Evolutionary conservation across 257 asterid species (phyloP), one percentile per base, ranked within the genome.

Genomic region (Gynochthodes officinalis): DNA sequence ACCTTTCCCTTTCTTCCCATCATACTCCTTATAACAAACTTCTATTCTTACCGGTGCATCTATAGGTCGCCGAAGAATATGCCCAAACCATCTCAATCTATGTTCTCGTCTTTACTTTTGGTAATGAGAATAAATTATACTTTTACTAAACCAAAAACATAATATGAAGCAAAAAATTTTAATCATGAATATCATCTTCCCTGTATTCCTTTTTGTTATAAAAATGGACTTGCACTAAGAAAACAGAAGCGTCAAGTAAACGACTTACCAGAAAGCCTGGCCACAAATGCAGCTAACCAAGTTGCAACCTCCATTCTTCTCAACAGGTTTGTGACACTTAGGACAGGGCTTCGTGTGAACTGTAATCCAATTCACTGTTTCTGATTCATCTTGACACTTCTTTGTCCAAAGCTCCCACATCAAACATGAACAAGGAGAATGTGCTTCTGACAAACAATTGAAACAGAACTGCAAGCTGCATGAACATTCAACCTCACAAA

Each of bases 261-360:
- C 72, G 32, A 64, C 84, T 82, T 79, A 92, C 99, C 98, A 95
- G 84, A 92, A 95, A 37, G 96, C 83, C 79, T 95, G 98, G 79
- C 99, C 98, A 68, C 99, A 95, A 65, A 95, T 74, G 88, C 99
- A 95, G 79, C 92, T 78, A 76, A 95, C 97, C 74, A 92, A 79
- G 72, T 95, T 95, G 83, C 99, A 95, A 64, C 99, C 98, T 64
- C 99, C 98, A 53, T 92, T 92, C 84, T 95, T 95, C 86, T 95
- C 99, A 64, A 95, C 98, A 11, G 94, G 97, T 79, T 95, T 95
- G 84, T 81, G 92, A 81, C 99, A 95, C 84, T 95, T 95, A 1
- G 99, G 99, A 81, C 99, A 95, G 71, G 90, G 90, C 82, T 90
- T 90, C 42, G 98, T 95, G 79, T 92, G 89, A 59, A 82, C 98